Evolutionary conservation across 2,329 filamentous ascomycete genomes (phyloP).

Genomic region (Nakataea oryzae): DNA sequence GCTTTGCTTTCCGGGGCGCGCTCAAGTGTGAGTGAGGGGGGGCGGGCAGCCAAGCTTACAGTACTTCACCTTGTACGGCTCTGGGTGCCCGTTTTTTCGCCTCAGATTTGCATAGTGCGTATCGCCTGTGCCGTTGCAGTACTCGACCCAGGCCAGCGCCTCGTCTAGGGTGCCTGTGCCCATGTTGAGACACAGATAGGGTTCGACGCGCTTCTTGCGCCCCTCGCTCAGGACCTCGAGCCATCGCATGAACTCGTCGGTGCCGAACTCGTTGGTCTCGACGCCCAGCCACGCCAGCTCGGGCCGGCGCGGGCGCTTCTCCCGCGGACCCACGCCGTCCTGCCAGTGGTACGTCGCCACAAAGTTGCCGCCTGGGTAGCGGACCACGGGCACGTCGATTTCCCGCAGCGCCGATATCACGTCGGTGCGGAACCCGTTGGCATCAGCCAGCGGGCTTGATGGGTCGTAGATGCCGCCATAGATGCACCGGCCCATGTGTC

Average conservation of each 20-base stretch:
- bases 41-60: not conserved
- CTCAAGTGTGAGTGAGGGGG: too few relatives aligned
- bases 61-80: conserved; percentile 57
- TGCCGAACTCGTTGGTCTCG: conserved; percentile 72
- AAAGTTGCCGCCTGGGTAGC: conserved; percentile 80
- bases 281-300: conserved; percentile 72
- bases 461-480: conserved; percentile 82
- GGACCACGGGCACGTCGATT: conserved; percentile 64
- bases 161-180: conserved; percentile 56
- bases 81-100: conserved; percentile 60
- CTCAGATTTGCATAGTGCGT: conserved; percentile 77
- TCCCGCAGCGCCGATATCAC: conserved; percentile 66
- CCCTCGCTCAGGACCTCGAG: conserved; percentile 54
- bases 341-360: conserved; percentile 79
- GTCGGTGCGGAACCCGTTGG: conserved; percentile 65
- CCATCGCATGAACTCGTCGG: conserved; percentile 80
- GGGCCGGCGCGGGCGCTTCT: conserved; percentile 54
- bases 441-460: conserved; percentile 59
- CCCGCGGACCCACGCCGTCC: conserved; percentile 66
- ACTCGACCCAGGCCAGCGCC: conserved; percentile 68
- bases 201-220: conserved; percentile 32
- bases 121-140: conserved; percentile 70
- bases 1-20: too few relatives aligned
- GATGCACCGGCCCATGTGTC: conserved; percentile 83
- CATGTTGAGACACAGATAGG: conserved; percentile 72